Base-by-base conservation (phyloP, 805 yeast genomes). In the Saturnispora bothae region DNA sequence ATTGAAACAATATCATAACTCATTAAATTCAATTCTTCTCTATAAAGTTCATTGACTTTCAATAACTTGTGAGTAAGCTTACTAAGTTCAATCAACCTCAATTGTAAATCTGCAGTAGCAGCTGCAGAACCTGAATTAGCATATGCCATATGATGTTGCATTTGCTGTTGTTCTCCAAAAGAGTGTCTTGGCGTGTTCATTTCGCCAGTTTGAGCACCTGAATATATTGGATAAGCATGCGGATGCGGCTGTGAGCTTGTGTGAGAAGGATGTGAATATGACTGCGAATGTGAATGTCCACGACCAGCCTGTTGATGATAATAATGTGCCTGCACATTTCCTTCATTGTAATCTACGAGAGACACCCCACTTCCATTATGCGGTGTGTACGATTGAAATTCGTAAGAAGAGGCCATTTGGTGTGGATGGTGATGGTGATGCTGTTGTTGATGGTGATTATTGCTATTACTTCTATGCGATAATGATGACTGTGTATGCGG, bases 1-100 rank as follows among this genome's bases (percentile, higher is more conserved):
- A 76, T 42, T 28, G 64, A 64, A 3, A 75, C 67, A 56, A 73
- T 60, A 46, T 77, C 84, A 38, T 64, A 48, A 47, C 73, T 74
- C 14, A 70, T 63, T 38, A 63, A 61, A 27, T 67, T 65, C 41
- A 72, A 48, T 34, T 73, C 76, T 4, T 67, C 71, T 23, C 59
- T 52, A 5, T 75, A 62, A 9, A 62, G 47, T 21, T 74, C 80
- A 48, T 69, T 69, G 37, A 67, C 61, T 13, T 64, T 48, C 31
- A 63, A 65, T 31, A 74, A 50, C 28, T 58, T 53, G 10, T 61
- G 59, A 48, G 26, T 18, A 16, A 13, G n/a, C 19, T 20, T 31
- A 17, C 17, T 31, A 14, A 15, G 18, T 31, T 37, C 40, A 9
- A 31, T 9, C 16, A 37, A 10, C 16, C 25, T 25, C 35, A 37